These are phyloP conservation scores for Skeletonema grethae DNA, from an alignment of 108 stramenopile genomes.

Conservation along the genomic window DNA sequence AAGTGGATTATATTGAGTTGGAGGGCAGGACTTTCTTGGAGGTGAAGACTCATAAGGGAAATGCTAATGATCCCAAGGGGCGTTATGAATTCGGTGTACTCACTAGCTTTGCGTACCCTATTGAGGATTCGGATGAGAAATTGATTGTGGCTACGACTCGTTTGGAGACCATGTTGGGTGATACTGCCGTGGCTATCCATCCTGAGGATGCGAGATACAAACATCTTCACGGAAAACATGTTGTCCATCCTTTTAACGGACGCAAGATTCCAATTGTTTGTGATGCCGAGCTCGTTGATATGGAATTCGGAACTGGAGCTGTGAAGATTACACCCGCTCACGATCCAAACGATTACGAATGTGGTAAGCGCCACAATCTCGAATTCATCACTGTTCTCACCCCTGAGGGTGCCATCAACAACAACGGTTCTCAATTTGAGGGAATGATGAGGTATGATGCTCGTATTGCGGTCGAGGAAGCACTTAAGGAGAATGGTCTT, in stretches of 20 bases:
- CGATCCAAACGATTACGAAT: slow-evolving; percentile 99
- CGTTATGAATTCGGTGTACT: slow-evolving; percentile 98
- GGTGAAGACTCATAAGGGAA: slow-evolving; percentile 96
- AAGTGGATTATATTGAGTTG: slow-evolving; percentile 96
- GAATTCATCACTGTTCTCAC: slow-evolving; percentile 92
- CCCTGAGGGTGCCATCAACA: slow-evolving; percentile 92
- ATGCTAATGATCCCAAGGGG: slow-evolving; percentile 83
- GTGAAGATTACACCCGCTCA: slow-evolving; percentile 99
- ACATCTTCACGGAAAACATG: slow-evolving; percentile 94
- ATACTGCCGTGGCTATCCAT: slow-evolving; percentile 98
- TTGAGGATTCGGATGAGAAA: slow-evolving; percentile 91
- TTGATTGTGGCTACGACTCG: slow-evolving; percentile 98
- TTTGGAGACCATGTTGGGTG: slow-evolving; percentile 99
- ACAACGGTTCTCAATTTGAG: slow-evolving; percentile 86
- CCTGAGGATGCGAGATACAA: slow-evolving; percentile 97
- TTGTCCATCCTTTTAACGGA: slow-evolving; percentile 96
- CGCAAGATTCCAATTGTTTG: slow-evolving; percentile 92
- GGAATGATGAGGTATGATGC: slow-evolving; percentile 99
- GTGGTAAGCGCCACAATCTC: slow-evolving; percentile 95
- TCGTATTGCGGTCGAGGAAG: slow-evolving; percentile 94
- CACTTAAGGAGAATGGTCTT: slow-evolving; percentile 92
- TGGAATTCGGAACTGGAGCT: slow-evolving; percentile 98
- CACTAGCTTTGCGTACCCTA: slow-evolving; percentile 96
- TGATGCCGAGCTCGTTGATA: slow-evolving; percentile 96
- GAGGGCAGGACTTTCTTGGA: slow-evolving; percentile 90